Evolutionary conservation across 2,329 filamentous ascomycete genomes (phyloP), one percentile per base, ranked within the genome.

Genomic region (Fonsecaea pedrosoi): DNA sequence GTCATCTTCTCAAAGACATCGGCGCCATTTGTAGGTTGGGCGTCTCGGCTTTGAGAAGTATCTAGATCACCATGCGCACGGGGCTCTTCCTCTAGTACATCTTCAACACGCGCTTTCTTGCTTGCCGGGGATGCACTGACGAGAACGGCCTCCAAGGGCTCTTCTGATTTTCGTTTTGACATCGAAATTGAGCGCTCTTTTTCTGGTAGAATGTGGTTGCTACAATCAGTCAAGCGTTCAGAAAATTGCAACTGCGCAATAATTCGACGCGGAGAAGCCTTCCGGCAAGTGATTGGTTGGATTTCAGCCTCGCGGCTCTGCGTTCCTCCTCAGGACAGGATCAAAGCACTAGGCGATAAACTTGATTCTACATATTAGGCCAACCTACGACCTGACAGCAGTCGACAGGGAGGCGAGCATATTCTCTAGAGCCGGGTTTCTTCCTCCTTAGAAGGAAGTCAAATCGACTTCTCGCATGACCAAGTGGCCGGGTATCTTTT

Each of bases 121-220:
- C 77, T 80, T 37, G 75, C 76, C 7, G 81, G 81, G n/a, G 81
- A 82, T 32, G 75, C 74, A 13, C 70, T 64, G 3, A 71, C 66
- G 8, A 74, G 65, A 25, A 77, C 71, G 34, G 77, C 74, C 65
- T 82, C 81, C 15, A 80, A 72, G 34, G 79, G 74, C 55, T 78
- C 72, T 69, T 82, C 82, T 45, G 82, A 82, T 68, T 78, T 79
- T 73, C 82, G 77, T 69, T 83, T 83, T 25, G 81, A 75, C 82
- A 83, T 83, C 61, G 54, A 50, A 18, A 30, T 32, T 13, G 15
- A n/a, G 32, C 30, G 13, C 9, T 10, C 30, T 48, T n/a, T 32
- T 4, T 32, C 6, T 32, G 30, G 30, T 18, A 18, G 21, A 30
- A 7, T 45, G 30, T 30, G n/a, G 15, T 34, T 1, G 25, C 9